phyloP scores from a whole-genome alignment of 148 eudicot genomes.

The Salicornia ramosissima region DNA sequence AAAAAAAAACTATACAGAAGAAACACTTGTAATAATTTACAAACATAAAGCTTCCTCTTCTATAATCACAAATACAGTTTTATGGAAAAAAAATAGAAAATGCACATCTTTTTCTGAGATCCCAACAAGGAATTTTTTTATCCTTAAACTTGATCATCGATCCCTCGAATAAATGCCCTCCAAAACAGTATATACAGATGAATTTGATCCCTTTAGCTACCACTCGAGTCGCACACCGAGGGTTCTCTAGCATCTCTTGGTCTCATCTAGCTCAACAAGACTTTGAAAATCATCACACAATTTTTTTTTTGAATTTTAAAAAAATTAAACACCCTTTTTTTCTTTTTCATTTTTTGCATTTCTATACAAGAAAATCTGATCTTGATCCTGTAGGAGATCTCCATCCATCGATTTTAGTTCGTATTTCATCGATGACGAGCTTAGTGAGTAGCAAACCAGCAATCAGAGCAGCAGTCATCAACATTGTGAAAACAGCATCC shows the following conservation, averaged over 20 bases:
- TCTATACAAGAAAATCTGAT: conserved; percentile 39
- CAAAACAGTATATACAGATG: background rate
- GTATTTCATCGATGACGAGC: conserved; percentile 70
- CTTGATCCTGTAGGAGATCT: conserved; percentile 32
- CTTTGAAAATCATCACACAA: conserved; percentile 19
- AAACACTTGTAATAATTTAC: conserved; percentile 13
- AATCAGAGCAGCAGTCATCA: conserved; percentile 75
- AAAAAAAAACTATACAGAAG: conserved; percentile 18
- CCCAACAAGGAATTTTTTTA: background rate
- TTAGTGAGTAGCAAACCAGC: conserved; percentile 78
- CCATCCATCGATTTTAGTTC: conserved; percentile 45
- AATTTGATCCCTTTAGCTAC: conserved; percentile 9
- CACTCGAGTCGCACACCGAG: background rate
- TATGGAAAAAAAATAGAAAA: conserved; percentile 16
- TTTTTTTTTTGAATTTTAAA: too few species aligned
- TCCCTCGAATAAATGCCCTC: conserved; percentile 3
- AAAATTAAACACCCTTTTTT: background rate
- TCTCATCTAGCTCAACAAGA: conserved; percentile 8
- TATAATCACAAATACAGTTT: conserved; percentile 18
- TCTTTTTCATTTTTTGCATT: background rate
- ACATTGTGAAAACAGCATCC: conserved; percentile 80
- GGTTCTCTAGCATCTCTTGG: conserved; percentile 13
- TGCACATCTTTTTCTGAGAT: conserved; percentile 8
- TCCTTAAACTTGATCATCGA: background rate
- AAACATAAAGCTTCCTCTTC: conserved; percentile 17